These are phyloP conservation scores for Tolypocladium paradoxum DNA, from an alignment of 2,329 filamentous ascomycete species.

Conservation along the genomic window DNA sequence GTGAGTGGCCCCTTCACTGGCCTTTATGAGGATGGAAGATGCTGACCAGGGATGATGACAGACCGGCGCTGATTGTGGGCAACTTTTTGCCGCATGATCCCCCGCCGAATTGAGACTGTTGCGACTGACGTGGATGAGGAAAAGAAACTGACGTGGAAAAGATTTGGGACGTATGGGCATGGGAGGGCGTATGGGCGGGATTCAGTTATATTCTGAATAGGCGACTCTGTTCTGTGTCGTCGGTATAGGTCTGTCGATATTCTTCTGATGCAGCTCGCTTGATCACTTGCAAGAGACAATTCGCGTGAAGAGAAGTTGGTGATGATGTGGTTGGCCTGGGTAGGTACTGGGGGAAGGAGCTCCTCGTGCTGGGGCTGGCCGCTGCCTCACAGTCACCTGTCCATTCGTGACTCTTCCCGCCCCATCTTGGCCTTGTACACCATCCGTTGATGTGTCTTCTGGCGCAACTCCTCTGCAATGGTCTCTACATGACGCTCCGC, in stretches of 20 bases:
- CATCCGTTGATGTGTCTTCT: neutral
- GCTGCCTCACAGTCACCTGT: neutral
- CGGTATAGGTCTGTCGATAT: neutral
- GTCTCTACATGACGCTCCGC: neutral
- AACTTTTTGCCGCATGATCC: constrained; percentile 89
- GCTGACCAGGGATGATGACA: constrained; percentile 23
- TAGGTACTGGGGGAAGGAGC: neutral
- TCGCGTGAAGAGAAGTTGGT: neutral
- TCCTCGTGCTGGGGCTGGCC: neutral
- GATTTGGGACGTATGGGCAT: neutral
- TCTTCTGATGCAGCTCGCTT: neutral
- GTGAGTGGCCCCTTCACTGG: constrained; percentile 44
- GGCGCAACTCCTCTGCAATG: neutral
- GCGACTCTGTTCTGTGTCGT: neutral
- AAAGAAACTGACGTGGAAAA: constrained; percentile 1
- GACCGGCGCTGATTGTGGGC: constrained; percentile 87
- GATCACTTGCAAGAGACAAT: neutral
- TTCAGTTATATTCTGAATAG: neutral
- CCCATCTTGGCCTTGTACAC: neutral
- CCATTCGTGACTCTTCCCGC: neutral
- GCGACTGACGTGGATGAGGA: neutral
- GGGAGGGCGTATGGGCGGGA: neutral
- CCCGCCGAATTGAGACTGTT: constrained; percentile 7
- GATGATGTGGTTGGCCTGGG: neutral
- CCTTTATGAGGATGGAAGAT: too few species aligned